A percentile compares a stretch with the other conserved stretches of the same genome.
These are phyloP conservation scores for Secale cereale DNA, from an alignment of 176 grass and related monocot species.

Conservation along the genomic window DNA sequence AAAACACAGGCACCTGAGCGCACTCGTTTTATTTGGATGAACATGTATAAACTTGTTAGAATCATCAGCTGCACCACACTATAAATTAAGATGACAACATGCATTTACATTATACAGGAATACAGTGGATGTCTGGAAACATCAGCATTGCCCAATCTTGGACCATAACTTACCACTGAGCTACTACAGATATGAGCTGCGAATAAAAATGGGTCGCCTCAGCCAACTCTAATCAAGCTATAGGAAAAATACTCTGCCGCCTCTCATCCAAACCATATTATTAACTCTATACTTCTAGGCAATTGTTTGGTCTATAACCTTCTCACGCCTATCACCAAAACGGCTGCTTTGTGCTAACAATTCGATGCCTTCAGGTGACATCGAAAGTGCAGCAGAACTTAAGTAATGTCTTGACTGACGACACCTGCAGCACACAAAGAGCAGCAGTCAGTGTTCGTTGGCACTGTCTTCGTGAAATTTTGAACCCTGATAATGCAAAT, in stretches of 20 bases:
- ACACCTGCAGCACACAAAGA: conserved; percentile 38
- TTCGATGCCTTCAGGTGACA: conserved; percentile 45
- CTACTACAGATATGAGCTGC: neutral
- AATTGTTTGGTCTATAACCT: conserved; percentile 13
- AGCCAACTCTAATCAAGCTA: conserved; percentile 13
- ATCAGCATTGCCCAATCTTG: neutral
- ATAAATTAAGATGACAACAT: conserved; percentile 35
- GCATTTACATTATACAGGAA: conserved; percentile 14
- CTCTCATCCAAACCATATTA: neutral
- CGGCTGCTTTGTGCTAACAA: conserved; percentile 53
- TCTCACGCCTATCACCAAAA: conserved; percentile 40
- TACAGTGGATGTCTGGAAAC: neutral
- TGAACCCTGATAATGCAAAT: neutral
- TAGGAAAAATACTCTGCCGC: neutral
- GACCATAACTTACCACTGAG: neutral
- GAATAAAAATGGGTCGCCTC: neutral
- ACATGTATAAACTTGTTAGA: neutral
- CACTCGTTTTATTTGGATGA: neutral
- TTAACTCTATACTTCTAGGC: conserved; percentile 7
- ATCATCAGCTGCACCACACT: neutral
- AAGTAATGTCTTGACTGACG: conserved; percentile 63
- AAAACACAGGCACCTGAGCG: neutral
- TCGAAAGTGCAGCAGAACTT: conserved; percentile 47
- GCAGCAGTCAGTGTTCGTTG: neutral
- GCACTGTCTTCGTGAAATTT: neutral